These are phyloP conservation scores for Penicillium sp. DNA, from an alignment of 2,329 filamentous ascomycete genomes.

Conservation along the genomic window DNA sequence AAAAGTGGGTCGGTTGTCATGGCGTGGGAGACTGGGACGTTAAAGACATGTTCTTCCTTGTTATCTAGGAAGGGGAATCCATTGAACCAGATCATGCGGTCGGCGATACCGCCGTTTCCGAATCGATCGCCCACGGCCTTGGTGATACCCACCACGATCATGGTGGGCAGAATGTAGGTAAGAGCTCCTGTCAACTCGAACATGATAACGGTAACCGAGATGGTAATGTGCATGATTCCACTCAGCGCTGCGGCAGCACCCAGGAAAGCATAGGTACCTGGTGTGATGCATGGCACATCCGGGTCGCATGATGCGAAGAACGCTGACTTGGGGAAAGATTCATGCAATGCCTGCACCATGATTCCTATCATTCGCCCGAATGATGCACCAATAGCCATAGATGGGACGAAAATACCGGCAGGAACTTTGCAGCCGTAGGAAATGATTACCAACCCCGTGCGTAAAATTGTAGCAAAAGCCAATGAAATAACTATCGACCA, in stretches of 20 bases:
- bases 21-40: conserved; percentile 84
- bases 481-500: conserved; percentile 78
- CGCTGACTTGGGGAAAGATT: conserved; percentile 74
- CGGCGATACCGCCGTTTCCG: conserved; percentile 94
- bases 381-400: conserved; percentile 93
- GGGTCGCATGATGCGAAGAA: conserved; percentile 90
- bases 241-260: conserved; percentile 88
- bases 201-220: conserved; percentile 98
- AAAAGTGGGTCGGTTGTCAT: conserved; percentile 79
- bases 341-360: conserved; percentile 83
- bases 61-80: conserved; percentile 96
- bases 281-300: conserved; percentile 93
- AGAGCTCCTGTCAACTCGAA: conserved; percentile 97
- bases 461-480: conserved; percentile 73
- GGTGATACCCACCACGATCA: conserved; percentile 97
- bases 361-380: conserved; percentile 96
- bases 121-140: conserved; percentile 90
- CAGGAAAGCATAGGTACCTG: conserved; percentile 93
- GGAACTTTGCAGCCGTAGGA: conserved; percentile 98
- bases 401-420: conserved; percentile 95
- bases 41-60: conserved; percentile 96
- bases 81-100: conserved; percentile 98
- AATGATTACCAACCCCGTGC: conserved; percentile 84
- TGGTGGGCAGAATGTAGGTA: conserved; percentile 95
- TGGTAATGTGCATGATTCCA: conserved; percentile 97